These are phyloP conservation scores for Aspergillus sp. DNA, from an alignment of 2,329 filamentous ascomycete genomes.

Conservation along the genomic window DNA sequence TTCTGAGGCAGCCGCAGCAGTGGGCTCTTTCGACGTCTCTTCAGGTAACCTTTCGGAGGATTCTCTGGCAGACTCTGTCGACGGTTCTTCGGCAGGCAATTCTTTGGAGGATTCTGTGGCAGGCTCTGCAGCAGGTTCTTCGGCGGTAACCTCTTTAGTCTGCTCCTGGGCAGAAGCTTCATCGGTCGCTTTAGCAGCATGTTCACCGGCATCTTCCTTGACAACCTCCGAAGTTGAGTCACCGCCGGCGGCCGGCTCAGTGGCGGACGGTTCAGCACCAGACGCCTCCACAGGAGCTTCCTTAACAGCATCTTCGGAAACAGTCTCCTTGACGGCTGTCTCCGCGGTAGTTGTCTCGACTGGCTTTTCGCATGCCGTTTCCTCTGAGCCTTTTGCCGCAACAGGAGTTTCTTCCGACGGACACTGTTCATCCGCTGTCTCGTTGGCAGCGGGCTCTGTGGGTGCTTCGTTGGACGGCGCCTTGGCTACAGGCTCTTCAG, in stretches of 20 bases:
- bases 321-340: constrained; percentile 3
- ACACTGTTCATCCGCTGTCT: constrained; percentile 5
- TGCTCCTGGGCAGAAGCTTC: constrained; percentile 5
- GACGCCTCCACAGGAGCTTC: constrained; percentile 3
- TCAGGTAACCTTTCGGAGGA: too few relatives aligned
- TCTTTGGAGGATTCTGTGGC: background rate
- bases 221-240: too few relatives aligned
- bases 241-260: too few relatives aligned
- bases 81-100: background rate
- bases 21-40: too few relatives aligned
- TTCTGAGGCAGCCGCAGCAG: too few relatives aligned
- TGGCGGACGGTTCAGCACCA: background rate
- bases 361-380: background rate
- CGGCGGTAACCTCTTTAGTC: constrained; percentile 3
- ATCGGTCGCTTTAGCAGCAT: constrained; percentile 3
- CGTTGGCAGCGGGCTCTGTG: constrained; percentile 5
- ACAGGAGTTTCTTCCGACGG: constrained; percentile 1
- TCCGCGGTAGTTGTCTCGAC: constrained; percentile 5
- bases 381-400: constrained; percentile 2
- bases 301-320: constrained; percentile 4
- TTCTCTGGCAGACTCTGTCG: too few relatives aligned
- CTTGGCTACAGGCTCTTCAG: constrained; percentile 1
- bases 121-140: constrained; percentile 2
- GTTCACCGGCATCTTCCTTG: constrained; percentile 4
- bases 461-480: constrained; percentile 4